phyloP scores from a whole-genome alignment of 148 eudicot genomes.

The Cornus suecica region DNA sequence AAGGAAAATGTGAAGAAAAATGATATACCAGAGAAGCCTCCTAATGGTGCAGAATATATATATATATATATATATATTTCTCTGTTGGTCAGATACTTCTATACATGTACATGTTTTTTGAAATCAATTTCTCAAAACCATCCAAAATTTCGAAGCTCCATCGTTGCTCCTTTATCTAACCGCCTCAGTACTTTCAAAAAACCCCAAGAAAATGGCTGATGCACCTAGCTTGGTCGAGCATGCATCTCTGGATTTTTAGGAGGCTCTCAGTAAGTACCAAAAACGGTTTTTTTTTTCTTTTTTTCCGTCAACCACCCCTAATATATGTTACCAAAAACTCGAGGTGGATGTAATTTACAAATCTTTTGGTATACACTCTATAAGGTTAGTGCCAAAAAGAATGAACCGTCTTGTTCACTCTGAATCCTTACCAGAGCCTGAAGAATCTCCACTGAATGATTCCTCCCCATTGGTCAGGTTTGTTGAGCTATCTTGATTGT shows the following conservation, averaged over 20 bases:
- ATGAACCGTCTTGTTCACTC: slow-evolving; percentile 37
- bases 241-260: slow-evolving; percentile 3
- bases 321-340: slow-evolving; percentile 22
- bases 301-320: slow-evolving; percentile 12
- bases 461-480: slow-evolving; percentile 41
- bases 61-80: no score
- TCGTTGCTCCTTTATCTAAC: slow-evolving; percentile 28
- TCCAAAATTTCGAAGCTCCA: slow-evolving; percentile 50
- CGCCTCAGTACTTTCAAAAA: background rate
- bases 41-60: slow-evolving; percentile 9
- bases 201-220: slow-evolving; percentile 11
- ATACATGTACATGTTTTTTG: slow-evolving; percentile 3
- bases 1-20: background rate
- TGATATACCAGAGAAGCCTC: slow-evolving; percentile 7
- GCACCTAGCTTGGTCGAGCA: slow-evolving; percentile 9
- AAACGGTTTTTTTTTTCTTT: background rate
- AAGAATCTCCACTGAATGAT: slow-evolving; percentile 46
- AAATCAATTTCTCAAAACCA: slow-evolving; percentile 14
- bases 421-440: slow-evolving; percentile 53
- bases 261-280: slow-evolving; percentile 12
- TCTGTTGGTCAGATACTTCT: slow-evolving; percentile 10
- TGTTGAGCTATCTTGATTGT: slow-evolving; percentile 37
- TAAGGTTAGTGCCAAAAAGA: slow-evolving; percentile 35
- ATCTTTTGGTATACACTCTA: background rate
- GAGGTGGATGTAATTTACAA: slow-evolving; percentile 8